These are phyloP conservation scores for Leccinum truebloodii DNA, from an alignment of 768 basidiomycete genomes.

Conservation along the genomic window DNA sequence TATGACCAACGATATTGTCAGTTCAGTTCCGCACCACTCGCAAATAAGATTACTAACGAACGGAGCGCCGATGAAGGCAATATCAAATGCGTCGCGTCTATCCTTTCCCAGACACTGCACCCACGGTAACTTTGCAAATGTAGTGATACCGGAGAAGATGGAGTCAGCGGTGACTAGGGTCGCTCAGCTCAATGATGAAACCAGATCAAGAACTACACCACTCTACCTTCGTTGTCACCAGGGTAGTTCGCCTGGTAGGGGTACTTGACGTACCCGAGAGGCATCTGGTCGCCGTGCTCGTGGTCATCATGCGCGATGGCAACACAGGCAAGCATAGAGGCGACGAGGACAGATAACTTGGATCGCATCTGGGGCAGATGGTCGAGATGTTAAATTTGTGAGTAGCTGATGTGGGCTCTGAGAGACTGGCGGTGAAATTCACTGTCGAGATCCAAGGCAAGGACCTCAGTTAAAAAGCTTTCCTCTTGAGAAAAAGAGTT, in stretches of 20 bases:
- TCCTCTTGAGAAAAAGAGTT: slow-evolving; percentile 28
- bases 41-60: slow-evolving; percentile 49
- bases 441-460: slow-evolving; percentile 2
- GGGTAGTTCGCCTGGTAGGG: slow-evolving; percentile 61
- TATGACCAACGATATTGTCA: slow-evolving; percentile 22
- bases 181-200: not conserved
- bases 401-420: not conserved
- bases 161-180: slow-evolving; percentile 69
- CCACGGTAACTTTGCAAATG: slow-evolving; percentile 89
- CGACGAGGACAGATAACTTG: slow-evolving; percentile 26
- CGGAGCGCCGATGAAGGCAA: slow-evolving; percentile 80
- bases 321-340: slow-evolving; percentile 20
- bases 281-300: slow-evolving; percentile 54
- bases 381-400: not conserved
- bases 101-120: slow-evolving; percentile 73
- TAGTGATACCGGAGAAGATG: slow-evolving; percentile 79
- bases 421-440: not conserved
- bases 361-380: slow-evolving; percentile 22
- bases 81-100: slow-evolving; percentile 61
- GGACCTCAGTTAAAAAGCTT: slow-evolving; percentile 26
- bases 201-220: too few species aligned
- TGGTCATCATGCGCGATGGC: slow-evolving; percentile 35
- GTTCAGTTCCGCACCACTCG: not conserved
- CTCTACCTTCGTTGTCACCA: slow-evolving; percentile 56
- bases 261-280: slow-evolving; percentile 65